These are phyloP conservation scores for Themeda triandra DNA, from an alignment of 176 grass and related monocot species.

Conservation along the genomic window DNA sequence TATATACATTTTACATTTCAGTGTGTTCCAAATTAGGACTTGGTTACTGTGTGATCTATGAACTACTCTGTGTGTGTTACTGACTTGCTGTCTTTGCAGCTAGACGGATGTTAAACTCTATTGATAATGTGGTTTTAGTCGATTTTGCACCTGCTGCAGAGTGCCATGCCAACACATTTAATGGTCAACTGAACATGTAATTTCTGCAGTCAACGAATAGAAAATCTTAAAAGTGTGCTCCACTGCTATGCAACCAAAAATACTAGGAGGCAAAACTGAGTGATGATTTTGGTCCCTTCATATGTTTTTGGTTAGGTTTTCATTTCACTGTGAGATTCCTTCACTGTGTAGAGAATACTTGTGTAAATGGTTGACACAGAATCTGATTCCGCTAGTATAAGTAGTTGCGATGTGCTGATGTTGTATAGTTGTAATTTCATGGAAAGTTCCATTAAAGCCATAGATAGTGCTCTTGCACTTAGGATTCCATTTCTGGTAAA, in stretches of 20 bases:
- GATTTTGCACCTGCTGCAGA: not conserved
- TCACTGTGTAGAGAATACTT: not conserved
- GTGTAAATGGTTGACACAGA: not conserved
- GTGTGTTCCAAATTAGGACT: conserved; percentile 6
- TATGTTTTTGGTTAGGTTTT: not conserved
- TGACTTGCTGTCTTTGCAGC: conserved; percentile 5
- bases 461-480: not conserved
- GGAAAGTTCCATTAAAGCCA: not conserved
- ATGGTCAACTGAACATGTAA: not conserved
- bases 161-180: not conserved
- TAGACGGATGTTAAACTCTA: not conserved
- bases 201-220: not conserved
- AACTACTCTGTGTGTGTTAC: not conserved
- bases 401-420: not conserved
- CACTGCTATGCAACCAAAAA: not conserved
- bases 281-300: not conserved
- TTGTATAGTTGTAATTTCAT: not conserved
- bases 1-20: not conserved
- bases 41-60: not conserved
- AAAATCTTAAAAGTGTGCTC: not conserved
- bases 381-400: not conserved
- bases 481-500: conserved; percentile 11
- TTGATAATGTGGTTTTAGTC: not conserved
- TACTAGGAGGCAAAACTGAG: not conserved
- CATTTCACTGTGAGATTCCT: not conserved